These are phyloP conservation scores for Termitomyces sp. DNA, from an alignment of 768 basidiomycete species.

Conservation along the genomic window DNA sequence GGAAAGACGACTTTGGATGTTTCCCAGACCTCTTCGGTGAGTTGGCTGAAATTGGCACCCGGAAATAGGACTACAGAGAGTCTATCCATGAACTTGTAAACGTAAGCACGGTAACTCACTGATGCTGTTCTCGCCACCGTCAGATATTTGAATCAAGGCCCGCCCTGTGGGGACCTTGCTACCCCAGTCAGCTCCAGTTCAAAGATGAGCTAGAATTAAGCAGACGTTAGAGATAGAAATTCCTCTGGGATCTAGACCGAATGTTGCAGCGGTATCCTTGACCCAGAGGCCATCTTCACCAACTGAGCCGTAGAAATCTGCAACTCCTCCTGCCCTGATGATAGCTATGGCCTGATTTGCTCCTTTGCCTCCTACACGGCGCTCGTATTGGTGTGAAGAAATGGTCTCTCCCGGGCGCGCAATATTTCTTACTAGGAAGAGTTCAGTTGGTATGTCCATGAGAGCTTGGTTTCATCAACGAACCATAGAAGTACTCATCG, in stretches of 20 bases:
- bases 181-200: neutral
- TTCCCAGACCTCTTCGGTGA: constrained; percentile 24
- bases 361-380: constrained; percentile 55
- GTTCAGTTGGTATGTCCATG: neutral
- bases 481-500: constrained; percentile 55
- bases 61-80: constrained; percentile 42
- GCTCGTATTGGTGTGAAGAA: constrained; percentile 42
- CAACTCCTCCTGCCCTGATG: constrained; percentile 42
- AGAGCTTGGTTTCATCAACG: constrained; percentile 1
- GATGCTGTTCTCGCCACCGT: constrained; percentile 57
- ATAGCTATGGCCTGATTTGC: constrained; percentile 61
- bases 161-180: constrained; percentile 48
- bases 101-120: constrained; percentile 26
- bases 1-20: constrained; percentile 20
- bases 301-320: constrained; percentile 44
- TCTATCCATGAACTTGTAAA: neutral
- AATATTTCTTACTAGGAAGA: constrained; percentile 39
- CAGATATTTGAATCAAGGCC: constrained; percentile 54
- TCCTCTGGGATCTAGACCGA: constrained; percentile 34
- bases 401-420: constrained; percentile 56
- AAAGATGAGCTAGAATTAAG: neutral
- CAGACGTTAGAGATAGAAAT: constrained; percentile 35
- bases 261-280: constrained; percentile 27
- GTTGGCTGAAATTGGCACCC: constrained; percentile 46
- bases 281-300: constrained; percentile 51